Percentiles rank a stretch among this genome's conserved stretches.
phyloP scores from a whole-genome alignment of 768 basidiomycete species.

The Auricularia sp. region DNA sequence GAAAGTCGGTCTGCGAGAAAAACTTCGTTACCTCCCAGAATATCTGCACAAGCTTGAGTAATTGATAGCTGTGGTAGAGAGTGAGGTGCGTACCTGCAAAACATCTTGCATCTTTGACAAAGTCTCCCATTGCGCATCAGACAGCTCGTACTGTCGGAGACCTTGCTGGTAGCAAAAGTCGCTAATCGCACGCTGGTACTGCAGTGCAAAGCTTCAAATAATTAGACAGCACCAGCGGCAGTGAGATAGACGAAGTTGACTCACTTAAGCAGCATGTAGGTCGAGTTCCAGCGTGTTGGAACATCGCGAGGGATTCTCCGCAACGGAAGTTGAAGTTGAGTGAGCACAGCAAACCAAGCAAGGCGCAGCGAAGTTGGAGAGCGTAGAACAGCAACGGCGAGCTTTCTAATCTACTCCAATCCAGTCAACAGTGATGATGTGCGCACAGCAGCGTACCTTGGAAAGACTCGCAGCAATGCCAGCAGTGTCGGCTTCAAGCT shows the following conservation, averaged over 20 bases:
- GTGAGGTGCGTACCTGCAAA: neutral
- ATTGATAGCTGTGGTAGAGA: neutral
- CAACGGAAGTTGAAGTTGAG: conserved; percentile 7
- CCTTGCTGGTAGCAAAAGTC: too few relatives aligned
- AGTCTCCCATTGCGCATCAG: too few relatives aligned
- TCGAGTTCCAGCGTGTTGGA: conserved; percentile 29
- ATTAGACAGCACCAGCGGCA: neutral
- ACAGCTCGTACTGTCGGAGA: too few relatives aligned
- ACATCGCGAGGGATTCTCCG: conserved; percentile 30
- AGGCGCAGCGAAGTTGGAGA: conserved; percentile 23
- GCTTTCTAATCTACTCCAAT: conserved; percentile 11
- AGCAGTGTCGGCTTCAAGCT: neutral
- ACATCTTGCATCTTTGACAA: too few relatives aligned
- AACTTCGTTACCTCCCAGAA: conserved; percentile 25
- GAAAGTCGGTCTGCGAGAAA: conserved; percentile 27
- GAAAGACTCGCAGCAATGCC: neutral
- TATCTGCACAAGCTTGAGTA: conserved; percentile 13
- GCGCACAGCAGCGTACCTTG: neutral
- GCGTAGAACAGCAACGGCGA: conserved; percentile 14
- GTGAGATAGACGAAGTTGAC: conserved; percentile 11
- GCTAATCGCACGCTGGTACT: neutral
- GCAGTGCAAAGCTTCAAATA: neutral
- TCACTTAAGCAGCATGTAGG: conserved; percentile 26
- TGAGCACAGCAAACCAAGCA: conserved; percentile 15
- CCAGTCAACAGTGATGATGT: neutral